Base-by-base conservation (phyloP, 192 early-diverging fungal species). In the Backusella tuberculispora region DNA sequence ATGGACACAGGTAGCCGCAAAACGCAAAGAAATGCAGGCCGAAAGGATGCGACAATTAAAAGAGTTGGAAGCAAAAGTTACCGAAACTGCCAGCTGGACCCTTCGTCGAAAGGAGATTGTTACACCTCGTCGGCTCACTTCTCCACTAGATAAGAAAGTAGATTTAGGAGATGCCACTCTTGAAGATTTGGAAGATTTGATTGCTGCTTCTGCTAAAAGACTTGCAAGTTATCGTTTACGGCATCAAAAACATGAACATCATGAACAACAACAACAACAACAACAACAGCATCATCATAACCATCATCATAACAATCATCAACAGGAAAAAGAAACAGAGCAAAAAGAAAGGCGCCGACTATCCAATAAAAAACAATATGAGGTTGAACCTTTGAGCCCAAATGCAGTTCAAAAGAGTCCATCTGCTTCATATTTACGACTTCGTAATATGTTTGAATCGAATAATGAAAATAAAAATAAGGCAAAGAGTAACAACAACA, bases 161-260 rank as follows among this genome's bases (percentile, higher is more conserved):
- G 76, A 77, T 72, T 41, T 77, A 48, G 56, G 70, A 15, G 76
- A 77, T 29, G 76, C 76, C 19, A 77, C 69, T 5, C 40, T 77
- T 7, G 76, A 77, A 26, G 70, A 72, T 71, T 41, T 77, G 24
- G 76, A 77, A 47, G 76, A 47, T 21, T 63, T 77, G 29, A 77
- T 77, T 77, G 76, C 76, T 10, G 63, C 69, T 19, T 77, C 76
- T 60, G 76, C 76, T 17, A 65, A 77, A 53, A 60, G 76, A 42
- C 47, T 77, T 15, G 76, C 76, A n/a, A 63, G 53, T 8, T 72
- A 72, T 44, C 53, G 71, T 6, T 44, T 72, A 24, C 53, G 53
- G 41, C 53, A 72, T 37, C 42, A 69, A 17, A 69, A 69, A 34
- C 15, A 42, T 14, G 64, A 66, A 38, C 17, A n/a, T 3, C 64